A percentile compares a stretch with the other conserved stretches of the same genome.
Evolutionary conservation across 2,329 filamentous ascomycete species (phyloP).

Genomic region (Clathrospora elynae): DNA sequence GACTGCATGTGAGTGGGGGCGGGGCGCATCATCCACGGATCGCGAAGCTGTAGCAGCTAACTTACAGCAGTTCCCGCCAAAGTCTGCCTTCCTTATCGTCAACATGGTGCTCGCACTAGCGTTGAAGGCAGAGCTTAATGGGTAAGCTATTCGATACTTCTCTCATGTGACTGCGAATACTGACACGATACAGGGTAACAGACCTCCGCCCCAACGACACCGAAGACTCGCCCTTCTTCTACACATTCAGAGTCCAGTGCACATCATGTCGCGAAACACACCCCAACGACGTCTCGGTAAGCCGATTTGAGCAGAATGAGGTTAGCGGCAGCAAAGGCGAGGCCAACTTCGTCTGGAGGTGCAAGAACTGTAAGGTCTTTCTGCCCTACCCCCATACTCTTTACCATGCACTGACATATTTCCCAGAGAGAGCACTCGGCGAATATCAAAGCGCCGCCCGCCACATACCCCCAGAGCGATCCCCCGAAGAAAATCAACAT

Average conservation of each 20-base stretch:
- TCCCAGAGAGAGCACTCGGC: slow-evolving; percentile 82
- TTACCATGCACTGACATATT: slow-evolving; percentile 8
- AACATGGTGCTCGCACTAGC: slow-evolving; percentile 48
- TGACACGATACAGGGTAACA: slow-evolving; percentile 70
- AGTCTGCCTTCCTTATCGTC: slow-evolving; percentile 2
- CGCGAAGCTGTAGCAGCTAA: slow-evolving; percentile 4
- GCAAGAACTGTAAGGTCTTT: slow-evolving; percentile 91
- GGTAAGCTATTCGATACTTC: slow-evolving; percentile 20
- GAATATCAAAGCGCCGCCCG: slow-evolving; percentile 75
- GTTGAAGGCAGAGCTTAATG: slow-evolving; percentile 47
- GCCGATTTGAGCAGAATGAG: slow-evolving; percentile 87
- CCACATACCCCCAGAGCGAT: slow-evolving; percentile 71
- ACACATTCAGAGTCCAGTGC: slow-evolving; percentile 97
- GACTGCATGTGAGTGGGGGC: slow-evolving; percentile 17
- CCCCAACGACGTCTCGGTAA: slow-evolving; percentile 83
- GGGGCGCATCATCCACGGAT: slow-evolving; percentile 11
- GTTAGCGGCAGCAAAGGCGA: slow-evolving; percentile 92
- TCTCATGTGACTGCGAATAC: neutral
- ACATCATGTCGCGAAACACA: slow-evolving; percentile 95
- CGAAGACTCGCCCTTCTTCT: slow-evolving; percentile 84
- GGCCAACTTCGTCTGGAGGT: slow-evolving; percentile 99
- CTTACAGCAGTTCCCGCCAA: slow-evolving; percentile 6
- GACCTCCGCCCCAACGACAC: slow-evolving; percentile 85
- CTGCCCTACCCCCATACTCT: slow-evolving; percentile 14
- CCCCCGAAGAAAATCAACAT: slow-evolving; percentile 78